Evolutionary conservation across 768 basidiomycete species (phyloP), one percentile per base, ranked within the genome.

Genomic region (Termitomyces sp.): DNA sequence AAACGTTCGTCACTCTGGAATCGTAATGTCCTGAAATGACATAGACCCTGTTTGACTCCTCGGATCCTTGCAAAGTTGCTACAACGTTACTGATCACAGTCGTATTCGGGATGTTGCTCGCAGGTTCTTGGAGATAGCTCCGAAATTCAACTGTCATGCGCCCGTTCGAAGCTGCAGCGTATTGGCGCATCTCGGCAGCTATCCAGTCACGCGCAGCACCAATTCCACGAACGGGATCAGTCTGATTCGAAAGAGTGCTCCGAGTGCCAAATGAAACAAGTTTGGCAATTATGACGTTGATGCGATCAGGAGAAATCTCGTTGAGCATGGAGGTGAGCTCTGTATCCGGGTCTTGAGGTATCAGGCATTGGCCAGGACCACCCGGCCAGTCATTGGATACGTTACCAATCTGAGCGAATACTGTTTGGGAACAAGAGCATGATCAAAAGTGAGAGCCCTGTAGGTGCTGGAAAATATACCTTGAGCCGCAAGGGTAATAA

Each of bases 181-280:
- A 71, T 9, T 64, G 58, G 27, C 64, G 72, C 74, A 82, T 73
- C 63, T 81, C 69, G 4, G 73, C 61, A 3, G 76, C 77, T 59
- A 82, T 76, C 82, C 80, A 83, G 67, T 81, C 79, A 28, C 79
- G 67, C 17, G 82, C 77, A 6, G 80, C 82, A 42, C 81, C 80
- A 39, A 83, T 80, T 0, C 80, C 80, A 35, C 80, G 76, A 10
- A 66, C 63, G 17, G 80, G 78, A 61, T 81, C 76, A 5, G 80
- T 80, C 65, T 82, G 80, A 61, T 64, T 79, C 28, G 80, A 81
- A 42, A 76, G 71, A 28, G 80, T 82, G 67, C 76, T 73, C 10
- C 81, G 73, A 19, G 80, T 83, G 19, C 81, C 82, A 60, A 82
- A 81, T 21, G 80, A 78, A 46, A 78, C 77, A 35, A 83, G 79